These are phyloP conservation scores for Magnolia sinica DNA, from an alignment of 164 flowering plant genomes.

Conservation along the genomic window DNA sequence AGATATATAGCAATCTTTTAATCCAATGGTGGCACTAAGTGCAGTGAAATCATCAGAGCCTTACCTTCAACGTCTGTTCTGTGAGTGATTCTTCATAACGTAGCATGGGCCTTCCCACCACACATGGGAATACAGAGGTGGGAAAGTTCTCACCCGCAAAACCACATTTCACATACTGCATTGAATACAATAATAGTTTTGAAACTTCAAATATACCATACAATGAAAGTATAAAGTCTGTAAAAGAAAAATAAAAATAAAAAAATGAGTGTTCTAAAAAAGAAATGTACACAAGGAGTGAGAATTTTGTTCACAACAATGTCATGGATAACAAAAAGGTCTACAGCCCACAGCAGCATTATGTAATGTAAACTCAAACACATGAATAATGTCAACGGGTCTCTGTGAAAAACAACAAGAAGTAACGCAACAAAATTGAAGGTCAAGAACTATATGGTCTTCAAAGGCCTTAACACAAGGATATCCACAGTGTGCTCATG, in stretches of 20 bases:
- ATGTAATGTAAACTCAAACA: not conserved
- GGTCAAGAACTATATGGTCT: too few species aligned
- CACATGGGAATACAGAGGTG: constrained; percentile 93
- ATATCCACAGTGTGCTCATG: too few species aligned
- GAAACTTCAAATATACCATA: not conserved
- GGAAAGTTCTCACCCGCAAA: constrained; percentile 99
- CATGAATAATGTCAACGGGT: not conserved
- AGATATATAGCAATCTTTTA: not conserved
- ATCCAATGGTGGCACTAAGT: not conserved
- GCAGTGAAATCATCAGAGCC: not conserved
- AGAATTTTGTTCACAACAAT: not conserved
- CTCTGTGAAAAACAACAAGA: not conserved
- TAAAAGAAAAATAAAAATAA: not conserved
- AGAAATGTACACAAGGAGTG: not conserved
- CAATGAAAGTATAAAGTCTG: not conserved
- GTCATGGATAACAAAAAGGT: not conserved
- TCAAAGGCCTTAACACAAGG: too few species aligned
- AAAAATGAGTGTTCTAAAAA: not conserved
- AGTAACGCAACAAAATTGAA: not conserved
- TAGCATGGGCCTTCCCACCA: constrained; percentile 90
- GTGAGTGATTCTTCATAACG: constrained; percentile 87
- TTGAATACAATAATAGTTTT: constrained; percentile 3
- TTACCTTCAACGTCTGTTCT: constrained; percentile 85
- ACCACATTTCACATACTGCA: constrained; percentile 99
- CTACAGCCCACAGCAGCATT: not conserved